Evolutionary conservation across 1,139 yeast genomes (phyloP), one percentile per base, ranked within the genome.

Genomic region (Kodamaea ohmeri): DNA sequence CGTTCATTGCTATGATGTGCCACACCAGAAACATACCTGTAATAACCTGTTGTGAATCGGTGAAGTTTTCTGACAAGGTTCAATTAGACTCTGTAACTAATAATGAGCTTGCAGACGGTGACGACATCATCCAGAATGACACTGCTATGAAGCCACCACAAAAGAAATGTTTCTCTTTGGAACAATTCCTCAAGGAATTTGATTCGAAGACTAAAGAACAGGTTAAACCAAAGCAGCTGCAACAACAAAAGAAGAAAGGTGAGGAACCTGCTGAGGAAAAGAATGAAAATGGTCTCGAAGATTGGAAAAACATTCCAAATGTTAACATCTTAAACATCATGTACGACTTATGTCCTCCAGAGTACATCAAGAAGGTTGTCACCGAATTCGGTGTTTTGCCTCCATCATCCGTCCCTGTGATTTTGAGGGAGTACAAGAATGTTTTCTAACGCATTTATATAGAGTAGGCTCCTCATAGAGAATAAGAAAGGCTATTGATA

Each of bases 311-410:
- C 17, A 67, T 74, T 20, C 76, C 78, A 25, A 72, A 75, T 45
- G 71, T 90, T 57, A 85, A 83, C 56, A 76, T 89, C 31, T 77
- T 89, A 53, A 88, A 88, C 56, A 81, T 92, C 48, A 76, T 92
- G 76, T 94, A 88, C 61, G 99, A 92, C 61, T 74, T 92, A 51
- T 90, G 97, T 1, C 97, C 97, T 25, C 96, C 96, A 14, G 89
- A 83, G 49, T 87, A 86, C 52, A 88, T 92, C 52, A 89, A 90
- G 59, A 92, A 94, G 67, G 90, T 94, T 42, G 87, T 94, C 37
- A 92, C 98, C 2, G 99, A 92, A 58, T 78, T 90, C 46, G 99
- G 99, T 17, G 88, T 96, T 4, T 72, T 94, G 49, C 98, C 98
- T 5, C 96, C 98, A 32, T 86, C 96, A 6, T 88, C 97, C 1